Conservation (phyloP, 2,329 filamentous ascomycete genomes). For the Colletotrichum sp. region DNA sequence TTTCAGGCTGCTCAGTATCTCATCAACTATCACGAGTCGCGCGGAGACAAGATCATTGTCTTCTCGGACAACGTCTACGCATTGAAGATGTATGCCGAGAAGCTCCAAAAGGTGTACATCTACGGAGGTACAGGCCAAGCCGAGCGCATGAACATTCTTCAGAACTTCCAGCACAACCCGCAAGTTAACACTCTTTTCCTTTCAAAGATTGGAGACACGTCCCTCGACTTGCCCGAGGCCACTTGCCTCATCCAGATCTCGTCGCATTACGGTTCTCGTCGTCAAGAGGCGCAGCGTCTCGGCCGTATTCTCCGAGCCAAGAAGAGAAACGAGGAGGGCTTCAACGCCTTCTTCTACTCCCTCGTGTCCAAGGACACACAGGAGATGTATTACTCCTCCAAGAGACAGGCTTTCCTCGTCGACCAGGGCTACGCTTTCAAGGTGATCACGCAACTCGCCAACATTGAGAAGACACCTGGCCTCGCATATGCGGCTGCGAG, state of each 20-base stretch:
- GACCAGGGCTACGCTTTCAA: slow-evolving; percentile 99
- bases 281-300: slow-evolving; percentile 93
- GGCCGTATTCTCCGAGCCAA: slow-evolving; percentile 95
- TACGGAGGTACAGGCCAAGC: slow-evolving; percentile 86
- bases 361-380: slow-evolving; percentile 96
- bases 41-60: slow-evolving; percentile 97
- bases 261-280: slow-evolving; percentile 94
- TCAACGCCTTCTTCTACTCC: slow-evolving; percentile 99
- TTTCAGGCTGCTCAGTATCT: slow-evolving; percentile 97
- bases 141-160: slow-evolving; percentile 85
- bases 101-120: slow-evolving; percentile 87
- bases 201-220: slow-evolving; percentile 97
- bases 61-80: slow-evolving; percentile 98
- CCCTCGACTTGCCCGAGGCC: slow-evolving; percentile 94
- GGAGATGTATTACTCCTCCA: slow-evolving; percentile 98
- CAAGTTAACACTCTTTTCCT: slow-evolving; percentile 91
- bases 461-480: slow-evolving; percentile 82
- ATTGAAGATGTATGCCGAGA: slow-evolving; percentile 82
- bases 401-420: slow-evolving; percentile 94
- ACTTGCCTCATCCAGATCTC: slow-evolving; percentile 98
- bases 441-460: slow-evolving; percentile 93
- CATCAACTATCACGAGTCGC: slow-evolving; percentile 95
- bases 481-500: slow-evolving; percentile 80
- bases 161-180: slow-evolving; percentile 95
- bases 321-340: slow-evolving; percentile 94